A percentile compares a stretch with the other conserved stretches of the same genome.
These are phyloP conservation scores for Aspergillus bombycis DNA, from an alignment of 2,329 filamentous ascomycete genomes.

Conservation along the genomic window DNA sequence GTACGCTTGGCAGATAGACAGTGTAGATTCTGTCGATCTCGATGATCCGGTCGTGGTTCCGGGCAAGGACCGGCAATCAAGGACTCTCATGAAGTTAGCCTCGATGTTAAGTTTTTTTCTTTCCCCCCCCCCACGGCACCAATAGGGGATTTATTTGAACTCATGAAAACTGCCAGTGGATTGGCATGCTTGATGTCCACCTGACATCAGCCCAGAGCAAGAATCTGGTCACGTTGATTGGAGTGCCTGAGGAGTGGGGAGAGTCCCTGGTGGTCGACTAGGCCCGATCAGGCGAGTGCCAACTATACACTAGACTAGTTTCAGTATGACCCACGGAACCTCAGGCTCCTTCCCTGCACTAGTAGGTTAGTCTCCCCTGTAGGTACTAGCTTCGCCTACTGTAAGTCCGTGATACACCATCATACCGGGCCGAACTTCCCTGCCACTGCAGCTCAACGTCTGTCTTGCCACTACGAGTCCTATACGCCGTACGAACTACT, in stretches of 20 bases:
- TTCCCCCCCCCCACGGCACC: not conserved
- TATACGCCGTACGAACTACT: not conserved
- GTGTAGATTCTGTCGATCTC: slow-evolving; percentile 6
- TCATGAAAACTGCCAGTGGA: not conserved
- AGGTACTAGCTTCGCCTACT: not conserved
- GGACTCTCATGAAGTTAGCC: not conserved
- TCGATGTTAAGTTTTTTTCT: not conserved
- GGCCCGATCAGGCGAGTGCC: slow-evolving; percentile 3
- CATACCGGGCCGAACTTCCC: not conserved
- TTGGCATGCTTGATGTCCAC: not conserved
- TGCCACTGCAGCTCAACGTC: not conserved
- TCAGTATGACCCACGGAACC: not conserved
- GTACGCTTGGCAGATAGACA: not conserved
- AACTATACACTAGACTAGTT: slow-evolving; percentile 1
- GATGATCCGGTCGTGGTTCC: slow-evolving; percentile 9
- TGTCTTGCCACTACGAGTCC: not conserved
- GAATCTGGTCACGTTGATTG: slow-evolving; percentile 16
- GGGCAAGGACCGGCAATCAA: not conserved
- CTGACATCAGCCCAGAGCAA: slow-evolving; percentile 3
- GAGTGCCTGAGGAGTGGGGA: slow-evolving; percentile 19
- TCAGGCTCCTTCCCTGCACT: not conserved
- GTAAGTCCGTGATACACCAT: not conserved
- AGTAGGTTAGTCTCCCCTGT: too few species aligned
- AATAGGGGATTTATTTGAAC: not conserved
- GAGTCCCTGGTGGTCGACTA: not conserved